Evolutionary conservation across 305 asterid genomes (phyloP).

Genomic region (Salvia sclarea): DNA sequence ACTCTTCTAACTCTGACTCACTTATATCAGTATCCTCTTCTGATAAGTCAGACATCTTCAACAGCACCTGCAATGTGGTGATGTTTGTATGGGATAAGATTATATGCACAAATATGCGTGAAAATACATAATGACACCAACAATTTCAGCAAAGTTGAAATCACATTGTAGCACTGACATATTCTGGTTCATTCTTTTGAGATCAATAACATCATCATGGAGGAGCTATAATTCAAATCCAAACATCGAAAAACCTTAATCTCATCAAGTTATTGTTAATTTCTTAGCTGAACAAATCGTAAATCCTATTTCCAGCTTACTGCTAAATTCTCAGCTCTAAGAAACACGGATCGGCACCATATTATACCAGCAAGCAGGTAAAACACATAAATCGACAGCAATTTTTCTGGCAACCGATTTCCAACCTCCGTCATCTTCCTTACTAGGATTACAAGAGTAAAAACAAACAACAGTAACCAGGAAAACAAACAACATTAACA

Average conservation of each 20-base stretch:
- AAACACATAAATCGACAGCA: not conserved
- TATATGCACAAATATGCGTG: not conserved
- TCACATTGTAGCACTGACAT: not conserved
- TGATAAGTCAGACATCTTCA: conserved; percentile 31
- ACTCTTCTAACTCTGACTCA: conserved; percentile 41
- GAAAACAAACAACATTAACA: not conserved
- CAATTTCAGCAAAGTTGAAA: not conserved
- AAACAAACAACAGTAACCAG: not conserved
- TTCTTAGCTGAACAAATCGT: not conserved
- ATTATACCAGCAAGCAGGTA: not conserved
- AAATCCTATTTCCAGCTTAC: no score
- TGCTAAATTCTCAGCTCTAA: no score
- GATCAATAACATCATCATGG: not conserved
- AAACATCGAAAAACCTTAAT: not conserved
- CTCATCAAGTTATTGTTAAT: not conserved
- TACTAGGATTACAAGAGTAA: not conserved
- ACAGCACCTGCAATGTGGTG: not conserved
- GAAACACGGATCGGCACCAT: no score
- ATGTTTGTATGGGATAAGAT: not conserved
- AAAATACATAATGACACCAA: not conserved
- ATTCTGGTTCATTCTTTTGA: not conserved
- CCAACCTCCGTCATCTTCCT: not conserved
- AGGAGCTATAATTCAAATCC: not conserved
- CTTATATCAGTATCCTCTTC: conserved; percentile 42
- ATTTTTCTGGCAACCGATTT: not conserved